phyloP scores from a whole-genome alignment of 371 early-diverging fungal genomes.

The Saksenaea vasiformis region DNA sequence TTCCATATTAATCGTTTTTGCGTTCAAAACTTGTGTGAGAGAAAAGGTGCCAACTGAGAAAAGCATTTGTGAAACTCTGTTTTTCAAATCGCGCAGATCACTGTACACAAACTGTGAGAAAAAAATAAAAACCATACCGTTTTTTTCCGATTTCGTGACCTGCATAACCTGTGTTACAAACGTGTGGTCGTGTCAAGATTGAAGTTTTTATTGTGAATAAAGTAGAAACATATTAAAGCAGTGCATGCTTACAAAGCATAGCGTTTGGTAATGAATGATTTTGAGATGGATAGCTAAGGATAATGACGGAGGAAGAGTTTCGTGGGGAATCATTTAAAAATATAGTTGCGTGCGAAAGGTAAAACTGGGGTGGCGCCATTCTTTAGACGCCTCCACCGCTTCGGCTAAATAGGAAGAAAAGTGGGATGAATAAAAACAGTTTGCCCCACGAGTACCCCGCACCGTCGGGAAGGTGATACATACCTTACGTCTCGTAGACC shows the following conservation, averaged over 20 bases:
- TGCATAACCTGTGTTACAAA: conserved; percentile 1
- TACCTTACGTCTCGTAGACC: conserved; percentile 49
- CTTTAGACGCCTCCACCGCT: conserved; percentile 43
- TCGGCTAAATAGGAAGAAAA: conserved; percentile 23
- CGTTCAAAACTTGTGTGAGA: no score
- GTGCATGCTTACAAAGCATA: neutral
- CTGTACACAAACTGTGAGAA: neutral
- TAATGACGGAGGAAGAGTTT: neutral
- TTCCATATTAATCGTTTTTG: no score
- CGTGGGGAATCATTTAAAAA: conserved; percentile 8
- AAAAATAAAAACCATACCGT: neutral
- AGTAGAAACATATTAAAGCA: neutral
- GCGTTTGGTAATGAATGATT: neutral
- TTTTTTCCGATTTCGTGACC: conserved; percentile 7
- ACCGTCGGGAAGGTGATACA: neutral
- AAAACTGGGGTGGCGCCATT: neutral
- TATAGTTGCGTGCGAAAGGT: neutral
- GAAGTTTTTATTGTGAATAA: conserved; percentile 2
- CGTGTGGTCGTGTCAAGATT: conserved; percentile 1
- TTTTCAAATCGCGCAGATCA: no score
- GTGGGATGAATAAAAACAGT: neutral
- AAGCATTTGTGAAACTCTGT: no score
- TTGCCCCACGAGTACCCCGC: conserved; percentile 6
- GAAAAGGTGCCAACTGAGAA: neutral
- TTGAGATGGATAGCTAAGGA: conserved; percentile 2